Conservation (phyloP, 1,284 basidiomycete genomes). For the Boletus holoroseus region DNA sequence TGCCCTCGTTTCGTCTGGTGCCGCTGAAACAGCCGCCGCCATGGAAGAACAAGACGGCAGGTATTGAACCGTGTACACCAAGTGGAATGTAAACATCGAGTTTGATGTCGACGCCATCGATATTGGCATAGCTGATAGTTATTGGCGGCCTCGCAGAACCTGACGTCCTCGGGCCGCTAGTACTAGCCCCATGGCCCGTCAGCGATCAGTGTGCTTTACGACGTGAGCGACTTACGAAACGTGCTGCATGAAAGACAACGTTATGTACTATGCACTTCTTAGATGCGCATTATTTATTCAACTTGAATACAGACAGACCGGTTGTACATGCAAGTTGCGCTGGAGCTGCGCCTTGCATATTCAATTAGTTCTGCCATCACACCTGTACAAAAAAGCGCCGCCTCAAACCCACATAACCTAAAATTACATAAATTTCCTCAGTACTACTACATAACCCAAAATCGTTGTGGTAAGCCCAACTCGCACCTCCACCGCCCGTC, state of each 20-base stretch:
- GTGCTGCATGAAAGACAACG: background rate
- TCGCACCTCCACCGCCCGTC: background rate
- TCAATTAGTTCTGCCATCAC: no score
- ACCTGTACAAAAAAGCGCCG: no score
- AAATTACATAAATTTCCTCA: no score
- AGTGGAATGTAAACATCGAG: slow-evolving; percentile 4
- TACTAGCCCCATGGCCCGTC: background rate
- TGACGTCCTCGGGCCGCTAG: background rate
- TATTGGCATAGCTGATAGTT: slow-evolving; percentile 2
- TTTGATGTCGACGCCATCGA: slow-evolving; percentile 5
- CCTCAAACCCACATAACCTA: no score
- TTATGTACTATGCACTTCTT: background rate
- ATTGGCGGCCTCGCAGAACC: background rate
- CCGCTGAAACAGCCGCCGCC: slow-evolving; percentile 8
- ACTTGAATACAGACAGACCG: background rate
- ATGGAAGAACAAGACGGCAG: slow-evolving; percentile 9
- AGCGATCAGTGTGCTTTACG: background rate
- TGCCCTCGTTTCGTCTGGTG: slow-evolving; percentile 6
- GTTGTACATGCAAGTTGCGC: no score
- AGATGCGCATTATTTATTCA: background rate
- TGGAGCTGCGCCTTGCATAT: no score
- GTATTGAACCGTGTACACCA: background rate
- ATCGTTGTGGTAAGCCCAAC: background rate
- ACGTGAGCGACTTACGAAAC: background rate
- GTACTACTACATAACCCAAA: no score